A percentile compares a stretch with the other conserved stretches of the same genome.
Conservation (phyloP, 202 grass and related monocot genomes). For the Schoenoplectus tabernaemontani region DNA sequence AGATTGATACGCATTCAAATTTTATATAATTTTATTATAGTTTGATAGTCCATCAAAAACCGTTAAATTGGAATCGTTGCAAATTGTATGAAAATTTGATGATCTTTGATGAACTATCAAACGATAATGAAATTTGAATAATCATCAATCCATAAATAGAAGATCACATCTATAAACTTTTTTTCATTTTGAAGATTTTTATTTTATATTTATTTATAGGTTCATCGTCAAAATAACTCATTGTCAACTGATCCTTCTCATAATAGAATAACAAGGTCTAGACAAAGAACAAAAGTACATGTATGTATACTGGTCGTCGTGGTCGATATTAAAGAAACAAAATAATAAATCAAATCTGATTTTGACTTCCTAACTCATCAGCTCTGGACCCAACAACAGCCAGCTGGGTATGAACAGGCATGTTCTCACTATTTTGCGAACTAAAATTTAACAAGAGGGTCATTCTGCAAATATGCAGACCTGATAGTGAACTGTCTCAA, state of each 20-base stretch:
- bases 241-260: background rate
- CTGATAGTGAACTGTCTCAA: background rate
- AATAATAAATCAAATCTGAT: slow-evolving; percentile 10
- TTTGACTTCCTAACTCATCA: slow-evolving; percentile 27
- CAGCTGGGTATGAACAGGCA: slow-evolving; percentile 4
- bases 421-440: background rate
- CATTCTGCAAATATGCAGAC: slow-evolving; percentile 9
- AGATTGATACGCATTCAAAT: too few relatives aligned
- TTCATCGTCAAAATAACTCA: too few relatives aligned
- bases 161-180: too few relatives aligned
- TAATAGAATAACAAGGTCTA: slow-evolving; percentile 11
- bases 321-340: background rate
- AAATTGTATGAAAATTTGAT: too few relatives aligned
- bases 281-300: background rate
- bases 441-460: slow-evolving; percentile 5
- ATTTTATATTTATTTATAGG: too few relatives aligned
- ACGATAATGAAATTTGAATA: too few relatives aligned
- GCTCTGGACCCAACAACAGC: slow-evolving; percentile 4
- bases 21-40: too few relatives aligned
- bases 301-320: background rate
- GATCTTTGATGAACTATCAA: too few relatives aligned
- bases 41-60: too few relatives aligned
- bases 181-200: too few relatives aligned
- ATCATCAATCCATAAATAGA: too few relatives aligned
- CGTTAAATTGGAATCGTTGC: too few relatives aligned